Conservation (phyloP, 2,329 filamentous ascomycete genomes). For the Scedosporium apiospermum region DNA sequence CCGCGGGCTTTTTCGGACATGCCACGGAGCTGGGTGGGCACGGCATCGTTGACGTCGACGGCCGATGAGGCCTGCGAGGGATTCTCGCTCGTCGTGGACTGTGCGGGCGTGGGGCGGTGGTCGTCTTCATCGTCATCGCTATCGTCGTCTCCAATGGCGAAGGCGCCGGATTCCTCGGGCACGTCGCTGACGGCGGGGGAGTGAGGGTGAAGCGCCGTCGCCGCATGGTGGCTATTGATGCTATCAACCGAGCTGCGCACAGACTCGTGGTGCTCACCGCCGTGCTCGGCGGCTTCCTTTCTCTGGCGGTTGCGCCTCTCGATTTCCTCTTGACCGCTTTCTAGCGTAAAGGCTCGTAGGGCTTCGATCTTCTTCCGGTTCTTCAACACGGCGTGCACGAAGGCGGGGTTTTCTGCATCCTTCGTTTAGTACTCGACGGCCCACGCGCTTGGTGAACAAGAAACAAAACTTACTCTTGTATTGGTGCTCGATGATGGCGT, state of each 20-base stretch:
- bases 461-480: constrained; percentile 52
- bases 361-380: constrained; percentile 79
- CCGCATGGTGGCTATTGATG: constrained; percentile 45
- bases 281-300: constrained; percentile 49
- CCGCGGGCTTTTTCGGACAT: constrained; percentile 97
- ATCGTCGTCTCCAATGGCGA: constrained; percentile 83
- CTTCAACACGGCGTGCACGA: constrained; percentile 70
- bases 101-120: constrained; percentile 46
- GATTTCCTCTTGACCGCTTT: constrained; percentile 86
- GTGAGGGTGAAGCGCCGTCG: constrained; percentile 36
- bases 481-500: constrained; percentile 82
- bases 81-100: constrained; percentile 55
- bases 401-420: constrained; percentile 61
- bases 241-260: constrained; percentile 59
- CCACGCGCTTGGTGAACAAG: not conserved
- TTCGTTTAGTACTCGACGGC: not conserved
- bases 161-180: constrained; percentile 66
- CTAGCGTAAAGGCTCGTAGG: constrained; percentile 77
- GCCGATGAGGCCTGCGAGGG: constrained; percentile 59
- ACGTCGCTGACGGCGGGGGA: constrained; percentile 54
- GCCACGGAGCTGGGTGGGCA: constrained; percentile 73
- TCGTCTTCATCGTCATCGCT: constrained; percentile 46
- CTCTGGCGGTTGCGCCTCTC: constrained; percentile 64
- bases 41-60: constrained; percentile 61
- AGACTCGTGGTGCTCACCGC: constrained; percentile 40